A percentile compares a stretch with the other conserved stretches of the same genome.
Evolutionary conservation across 352 stramenopile genomes (phyloP).

Genomic region (Hyaloperonospora arabidopsidis): DNA sequence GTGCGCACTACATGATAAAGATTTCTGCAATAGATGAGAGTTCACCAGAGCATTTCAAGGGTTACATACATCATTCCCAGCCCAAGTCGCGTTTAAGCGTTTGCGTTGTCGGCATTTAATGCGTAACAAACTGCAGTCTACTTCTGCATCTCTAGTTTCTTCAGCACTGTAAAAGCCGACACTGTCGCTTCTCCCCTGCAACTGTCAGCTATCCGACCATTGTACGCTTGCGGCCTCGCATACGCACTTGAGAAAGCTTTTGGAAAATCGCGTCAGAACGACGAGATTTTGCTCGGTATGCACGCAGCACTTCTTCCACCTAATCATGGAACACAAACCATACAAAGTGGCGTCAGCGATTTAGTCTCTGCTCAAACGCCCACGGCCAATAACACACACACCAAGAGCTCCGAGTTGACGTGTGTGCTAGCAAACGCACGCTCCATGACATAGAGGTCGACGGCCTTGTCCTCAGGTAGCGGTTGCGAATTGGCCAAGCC

Average conservation of each 20-base stretch:
- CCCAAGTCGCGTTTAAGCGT: too few relatives aligned
- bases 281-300: conserved; percentile 78
- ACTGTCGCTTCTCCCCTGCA: neutral
- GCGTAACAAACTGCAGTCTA: neutral
- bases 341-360: conserved; percentile 2
- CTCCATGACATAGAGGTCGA: conserved; percentile 92
- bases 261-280: conserved; percentile 73
- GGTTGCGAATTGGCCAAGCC: conserved; percentile 77
- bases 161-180: neutral
- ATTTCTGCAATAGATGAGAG: too few relatives aligned
- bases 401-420: conserved; percentile 73
- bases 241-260: conserved; percentile 82
- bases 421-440: conserved; percentile 88
- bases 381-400: conserved; percentile 13
- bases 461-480: conserved; percentile 86
- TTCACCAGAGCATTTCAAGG: too few relatives aligned
- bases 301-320: conserved; percentile 77
- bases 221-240: conserved; percentile 85
- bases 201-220: conserved; percentile 75
- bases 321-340: conserved; percentile 10
- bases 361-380: conserved; percentile 1
- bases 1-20: neutral
- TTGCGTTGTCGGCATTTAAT: too few relatives aligned
- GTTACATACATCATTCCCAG: too few relatives aligned
- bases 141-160: neutral